Conservation (phyloP, 208 protist species). For the Trypanosoma cruzi region DNA sequence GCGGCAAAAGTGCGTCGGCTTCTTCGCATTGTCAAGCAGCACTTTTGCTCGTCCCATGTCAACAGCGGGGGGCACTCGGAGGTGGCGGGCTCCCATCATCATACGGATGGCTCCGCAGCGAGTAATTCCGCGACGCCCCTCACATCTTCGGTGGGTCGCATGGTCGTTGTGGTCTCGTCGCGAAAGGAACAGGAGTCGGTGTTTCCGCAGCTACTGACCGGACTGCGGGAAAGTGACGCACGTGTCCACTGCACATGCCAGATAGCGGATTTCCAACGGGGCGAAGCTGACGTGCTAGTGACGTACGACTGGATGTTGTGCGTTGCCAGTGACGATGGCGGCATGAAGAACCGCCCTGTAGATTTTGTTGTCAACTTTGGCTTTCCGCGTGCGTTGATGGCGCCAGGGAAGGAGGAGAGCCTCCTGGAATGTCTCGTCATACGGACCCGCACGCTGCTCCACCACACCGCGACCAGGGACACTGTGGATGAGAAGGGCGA, state of each 20-base stretch:
- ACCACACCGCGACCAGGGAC: slow-evolving; percentile 11
- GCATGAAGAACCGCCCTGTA: slow-evolving; percentile 28
- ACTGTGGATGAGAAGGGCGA: neutral
- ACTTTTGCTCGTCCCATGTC: slow-evolving; percentile 27
- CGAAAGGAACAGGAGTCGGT: slow-evolving; percentile 64
- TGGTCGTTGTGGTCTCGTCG: slow-evolving; percentile 55
- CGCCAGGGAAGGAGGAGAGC: slow-evolving; percentile 45
- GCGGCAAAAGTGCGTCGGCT: slow-evolving; percentile 23
- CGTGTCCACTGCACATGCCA: slow-evolving; percentile 38
- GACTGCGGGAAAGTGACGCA: slow-evolving; percentile 17
- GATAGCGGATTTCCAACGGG: slow-evolving; percentile 33
- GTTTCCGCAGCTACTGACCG: slow-evolving; percentile 31
- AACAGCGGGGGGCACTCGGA: slow-evolving; percentile 23
- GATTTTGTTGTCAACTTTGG: slow-evolving; percentile 59
- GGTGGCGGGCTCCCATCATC: neutral
- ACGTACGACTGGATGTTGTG: slow-evolving; percentile 48
- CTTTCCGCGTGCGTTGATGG: slow-evolving; percentile 43
- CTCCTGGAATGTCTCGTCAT: slow-evolving; percentile 44
- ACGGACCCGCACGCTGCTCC: slow-evolving; percentile 37
- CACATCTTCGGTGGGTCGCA: slow-evolving; percentile 16
- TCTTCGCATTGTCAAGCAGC: slow-evolving; percentile 10
- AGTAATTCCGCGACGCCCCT: neutral
- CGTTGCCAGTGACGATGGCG: slow-evolving; percentile 8
- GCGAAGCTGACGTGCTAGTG: slow-evolving; percentile 55
- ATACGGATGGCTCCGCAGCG: slow-evolving; percentile 2